These are phyloP conservation scores for Apostasia ramifera DNA, from an alignment of 106 monocot species.

Conservation along the genomic window DNA sequence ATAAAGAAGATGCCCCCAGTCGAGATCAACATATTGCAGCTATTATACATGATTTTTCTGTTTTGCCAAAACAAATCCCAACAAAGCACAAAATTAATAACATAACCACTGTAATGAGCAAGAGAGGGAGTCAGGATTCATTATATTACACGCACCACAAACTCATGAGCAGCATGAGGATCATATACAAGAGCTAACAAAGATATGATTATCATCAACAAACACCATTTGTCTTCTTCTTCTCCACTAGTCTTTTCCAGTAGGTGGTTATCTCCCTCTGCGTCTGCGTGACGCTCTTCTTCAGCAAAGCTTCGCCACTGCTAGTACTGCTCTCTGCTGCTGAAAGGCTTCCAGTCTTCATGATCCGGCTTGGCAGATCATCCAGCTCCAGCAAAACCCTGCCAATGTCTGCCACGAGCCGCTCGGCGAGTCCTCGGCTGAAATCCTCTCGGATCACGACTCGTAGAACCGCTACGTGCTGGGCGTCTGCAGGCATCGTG, in stretches of 20 bases:
- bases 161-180: too few species aligned
- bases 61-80: too few species aligned
- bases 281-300: constrained; percentile 33
- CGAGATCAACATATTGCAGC: too few species aligned
- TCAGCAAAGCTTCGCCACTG: constrained; percentile 1
- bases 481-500: constrained; percentile 73
- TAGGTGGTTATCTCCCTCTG: constrained; percentile 23
- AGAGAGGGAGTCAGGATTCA: too few species aligned
- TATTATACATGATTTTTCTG: too few species aligned
- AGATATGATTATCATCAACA: too few species aligned
- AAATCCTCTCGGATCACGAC: constrained; percentile 92
- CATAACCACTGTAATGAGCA: too few species aligned
- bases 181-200: too few species aligned
- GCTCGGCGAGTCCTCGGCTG: constrained; percentile 63
- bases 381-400: constrained; percentile 57
- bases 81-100: too few species aligned
- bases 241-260: constrained; percentile 34
- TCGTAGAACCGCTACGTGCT: constrained; percentile 62
- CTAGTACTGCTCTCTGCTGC: background rate
- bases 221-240: constrained; percentile 55
- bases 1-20: too few species aligned
- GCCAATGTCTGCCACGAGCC: constrained; percentile 43
- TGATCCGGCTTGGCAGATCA: constrained; percentile 5
- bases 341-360: background rate
- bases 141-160: too few species aligned